These are phyloP conservation scores for Leucocoprinus gongylophorus DNA, from an alignment of 1,284 basidiomycete genomes.

Conservation along the genomic window DNA sequence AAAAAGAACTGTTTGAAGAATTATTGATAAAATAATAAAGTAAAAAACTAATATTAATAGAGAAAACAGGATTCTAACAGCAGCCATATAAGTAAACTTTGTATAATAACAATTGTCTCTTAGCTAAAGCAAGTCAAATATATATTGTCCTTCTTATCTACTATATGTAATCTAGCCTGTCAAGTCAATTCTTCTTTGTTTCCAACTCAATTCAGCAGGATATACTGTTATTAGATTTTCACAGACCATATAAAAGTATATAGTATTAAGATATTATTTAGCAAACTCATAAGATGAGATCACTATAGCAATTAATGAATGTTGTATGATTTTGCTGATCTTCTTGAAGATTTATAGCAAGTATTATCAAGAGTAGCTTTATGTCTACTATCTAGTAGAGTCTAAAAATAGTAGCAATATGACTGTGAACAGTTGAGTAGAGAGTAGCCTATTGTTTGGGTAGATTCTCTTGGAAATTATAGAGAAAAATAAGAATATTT, in stretches of 20 bases:
- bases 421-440: conserved; percentile 73
- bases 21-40: too few species aligned
- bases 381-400: conserved; percentile 87
- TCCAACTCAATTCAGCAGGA: conserved; percentile 50
- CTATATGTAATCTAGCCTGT: conserved; percentile 31
- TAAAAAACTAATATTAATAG: too few species aligned
- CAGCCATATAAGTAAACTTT: too few species aligned
- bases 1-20: too few species aligned
- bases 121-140: conserved; percentile 41
- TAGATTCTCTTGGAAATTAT: conserved; percentile 66
- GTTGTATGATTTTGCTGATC: conserved; percentile 59
- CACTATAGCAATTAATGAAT: conserved; percentile 79
- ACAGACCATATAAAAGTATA: conserved; percentile 62
- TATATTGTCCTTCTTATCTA: conserved; percentile 48
- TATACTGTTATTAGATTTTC: conserved; percentile 70
- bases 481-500: conserved; percentile 70
- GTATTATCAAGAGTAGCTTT: conserved; percentile 79
- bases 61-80: too few species aligned
- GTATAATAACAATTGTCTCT: too few species aligned
- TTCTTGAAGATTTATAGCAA: conserved; percentile 48
- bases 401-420: conserved; percentile 71
- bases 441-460: conserved; percentile 69
- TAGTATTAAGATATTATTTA: conserved; percentile 70
- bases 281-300: conserved; percentile 78
- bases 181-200: conserved; percentile 8